Evolutionary conservation across 2,329 filamentous ascomycete species (phyloP), one percentile per base, ranked within the genome.

Genomic region (Phaeoacremonium minimum): DNA sequence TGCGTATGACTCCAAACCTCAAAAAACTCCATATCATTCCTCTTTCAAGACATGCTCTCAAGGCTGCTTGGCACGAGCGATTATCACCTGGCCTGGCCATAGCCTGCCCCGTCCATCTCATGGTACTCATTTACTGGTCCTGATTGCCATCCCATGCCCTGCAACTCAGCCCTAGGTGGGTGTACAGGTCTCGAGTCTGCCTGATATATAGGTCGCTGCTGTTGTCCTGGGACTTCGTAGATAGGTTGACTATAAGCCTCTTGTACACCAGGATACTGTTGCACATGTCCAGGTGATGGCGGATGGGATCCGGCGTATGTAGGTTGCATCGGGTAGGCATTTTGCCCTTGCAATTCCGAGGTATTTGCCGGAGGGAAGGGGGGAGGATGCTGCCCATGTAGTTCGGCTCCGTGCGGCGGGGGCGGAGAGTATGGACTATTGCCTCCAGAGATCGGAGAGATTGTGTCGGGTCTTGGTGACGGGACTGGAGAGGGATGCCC

Each of bases 101-200:
- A 28, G 31, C 18, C 6, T 3, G 7, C 19, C 9, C 35, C 17
- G 14, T 53, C 50, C 42, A 55, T 49, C 41, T 56, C 53, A 38
- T 65, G 56, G 32, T 58, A 59, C 7, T 48, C 42, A 15, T 58
- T 50, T 18, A 60, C 51, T 2, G 60, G 61, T 4, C 62, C 62
- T 2, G 61, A 51, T 32, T 63, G 56, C 53, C 56, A 66, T 4
- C 51, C 48, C 32, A 50, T 41, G 34, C 43, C 46, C 31, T 44
- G 38, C 12, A 44, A 32, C 18, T 41, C 26, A 13, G 37, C 37
- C 28, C 41, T 33, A 9, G 22, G 22, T n/a, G 9, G 9, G 9
- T 9, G 9, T n/a, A 26, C 22, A n/a, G 22, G 22, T n/a, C 22
- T 9, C 22, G 22, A 26, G 22, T 26, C 22, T n/a, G 22, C 22